Evolutionary conservation across 1,139 yeast genomes (phyloP), one percentile per base, ranked within the genome.

Genomic region (Yamadazyma trypodendri): DNA sequence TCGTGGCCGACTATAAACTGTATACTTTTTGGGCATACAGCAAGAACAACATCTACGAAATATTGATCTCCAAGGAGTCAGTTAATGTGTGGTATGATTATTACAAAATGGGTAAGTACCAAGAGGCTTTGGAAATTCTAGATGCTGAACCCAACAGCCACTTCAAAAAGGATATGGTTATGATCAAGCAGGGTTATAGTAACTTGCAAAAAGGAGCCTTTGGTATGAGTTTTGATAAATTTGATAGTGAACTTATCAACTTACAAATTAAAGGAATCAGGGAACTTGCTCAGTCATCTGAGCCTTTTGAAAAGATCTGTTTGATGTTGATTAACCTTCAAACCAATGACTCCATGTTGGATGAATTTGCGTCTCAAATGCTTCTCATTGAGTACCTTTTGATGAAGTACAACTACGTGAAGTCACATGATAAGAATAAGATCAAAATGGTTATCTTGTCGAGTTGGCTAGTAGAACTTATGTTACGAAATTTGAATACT

Each of bases 391-490:
- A 68, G 34, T 87, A 84, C 49, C 64, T 90, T 16, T 49, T 63
- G 3, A 63, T 72, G 1, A 84, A 86, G 48, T 68, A 85, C 35
- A 58, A 31, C 37, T 48, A 46, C 43, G 75, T 48, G 51, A 68
- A 42, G 57, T 52, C 40, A 45, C 31, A 35, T 13, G 72, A 61
- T 27, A 61, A 56, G 13, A 65, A 63, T 40, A 61, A 64, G 31
- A 75, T 85, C 54, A 84, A 84, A 51, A 61, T 75, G 25, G 66
- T 75, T 0, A 71, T 88, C 40, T 58, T 90, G n/a, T 79, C 90
- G 0, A 77, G 84, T 41, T 90, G 97, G 96, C 77, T 90, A 28
- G 73, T 87, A 6, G 94, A 89, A 61, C 60, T 85, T 10, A 54
- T 62, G 52, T 50, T 67, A 6, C 46, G 72, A 33, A 43, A 49